Evolutionary conservation across 2,329 filamentous ascomycete genomes (phyloP).

Genomic region (Ophiostoma sp.): DNA sequence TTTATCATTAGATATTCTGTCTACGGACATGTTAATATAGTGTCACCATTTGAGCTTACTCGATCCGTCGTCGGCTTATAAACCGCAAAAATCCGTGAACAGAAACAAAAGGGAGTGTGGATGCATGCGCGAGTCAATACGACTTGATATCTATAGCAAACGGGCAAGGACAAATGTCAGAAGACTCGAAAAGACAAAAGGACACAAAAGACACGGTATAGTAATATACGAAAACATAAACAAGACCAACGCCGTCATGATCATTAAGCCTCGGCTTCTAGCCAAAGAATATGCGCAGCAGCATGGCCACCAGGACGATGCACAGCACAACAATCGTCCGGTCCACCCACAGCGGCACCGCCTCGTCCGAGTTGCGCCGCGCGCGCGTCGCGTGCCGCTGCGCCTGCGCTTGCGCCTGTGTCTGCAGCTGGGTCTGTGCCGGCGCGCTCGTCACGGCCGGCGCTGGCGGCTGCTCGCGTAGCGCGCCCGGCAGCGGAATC

Average conservation of each 20-base stretch:
- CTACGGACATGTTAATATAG: conserved; percentile 13
- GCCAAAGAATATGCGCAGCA: conserved; percentile 43
- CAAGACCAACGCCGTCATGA: too few species aligned
- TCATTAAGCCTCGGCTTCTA: background rate
- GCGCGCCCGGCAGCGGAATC: background rate
- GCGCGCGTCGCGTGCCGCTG: conserved; percentile 5
- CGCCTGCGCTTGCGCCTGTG: conserved; percentile 32
- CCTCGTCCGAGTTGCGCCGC: conserved; percentile 36
- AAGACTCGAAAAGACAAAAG: too few species aligned
- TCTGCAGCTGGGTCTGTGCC: conserved; percentile 22
- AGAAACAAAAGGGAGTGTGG: too few species aligned
- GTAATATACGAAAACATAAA: too few species aligned
- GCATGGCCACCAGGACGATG: conserved; percentile 64
- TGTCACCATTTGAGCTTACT: background rate
- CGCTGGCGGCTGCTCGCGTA: background rate
- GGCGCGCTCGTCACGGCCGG: conserved; percentile 10
- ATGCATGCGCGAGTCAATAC: too few species aligned
- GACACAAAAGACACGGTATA: too few species aligned
- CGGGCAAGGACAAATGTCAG: too few species aligned
- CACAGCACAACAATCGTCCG: conserved; percentile 69
- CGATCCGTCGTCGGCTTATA: too few species aligned
- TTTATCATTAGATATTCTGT: conserved; percentile 13
- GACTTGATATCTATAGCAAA: too few species aligned
- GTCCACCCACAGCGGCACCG: conserved; percentile 70
- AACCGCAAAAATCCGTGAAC: too few species aligned